A percentile compares a stretch with the other conserved stretches of the same genome.
Evolutionary conservation across 345 rosid species (phyloP).

Genomic region (Jatropha curcas): DNA sequence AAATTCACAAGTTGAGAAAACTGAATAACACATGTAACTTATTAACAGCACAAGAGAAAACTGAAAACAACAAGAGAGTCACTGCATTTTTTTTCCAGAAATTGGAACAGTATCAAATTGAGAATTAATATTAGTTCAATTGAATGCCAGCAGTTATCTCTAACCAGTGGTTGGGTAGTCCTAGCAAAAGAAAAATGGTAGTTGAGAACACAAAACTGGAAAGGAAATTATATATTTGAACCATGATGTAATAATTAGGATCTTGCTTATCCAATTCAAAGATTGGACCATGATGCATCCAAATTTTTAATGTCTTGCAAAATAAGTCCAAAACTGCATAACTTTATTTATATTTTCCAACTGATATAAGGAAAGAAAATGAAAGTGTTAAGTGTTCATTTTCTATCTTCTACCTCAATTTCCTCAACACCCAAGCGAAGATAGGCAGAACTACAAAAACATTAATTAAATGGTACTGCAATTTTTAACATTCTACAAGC

Average conservation of each 20-base stretch:
- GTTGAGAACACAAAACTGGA: background rate
- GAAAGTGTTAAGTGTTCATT: background rate
- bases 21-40: background rate
- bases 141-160: background rate
- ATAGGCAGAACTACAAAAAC: background rate
- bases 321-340: background rate
- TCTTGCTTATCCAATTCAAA: background rate
- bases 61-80: background rate
- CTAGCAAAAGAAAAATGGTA: background rate
- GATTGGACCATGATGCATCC: slow-evolving; percentile 5
- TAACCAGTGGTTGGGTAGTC: background rate
- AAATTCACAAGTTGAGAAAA: background rate
- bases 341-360: too few relatives aligned
- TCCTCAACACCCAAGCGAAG: slow-evolving; percentile 8
- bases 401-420: background rate
- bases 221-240: background rate
- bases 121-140: background rate
- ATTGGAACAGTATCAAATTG: background rate
- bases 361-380: background rate
- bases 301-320: background rate
- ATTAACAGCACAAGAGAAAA: background rate
- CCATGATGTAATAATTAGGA: background rate
- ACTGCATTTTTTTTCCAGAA: slow-evolving; percentile 6
- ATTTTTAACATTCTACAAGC: slow-evolving; percentile 1
- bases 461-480: background rate